Evolutionary conservation across 176 grass and related monocot species (phyloP), one percentile per base, ranked within the genome.

Genomic region (Poa pratensis): DNA sequence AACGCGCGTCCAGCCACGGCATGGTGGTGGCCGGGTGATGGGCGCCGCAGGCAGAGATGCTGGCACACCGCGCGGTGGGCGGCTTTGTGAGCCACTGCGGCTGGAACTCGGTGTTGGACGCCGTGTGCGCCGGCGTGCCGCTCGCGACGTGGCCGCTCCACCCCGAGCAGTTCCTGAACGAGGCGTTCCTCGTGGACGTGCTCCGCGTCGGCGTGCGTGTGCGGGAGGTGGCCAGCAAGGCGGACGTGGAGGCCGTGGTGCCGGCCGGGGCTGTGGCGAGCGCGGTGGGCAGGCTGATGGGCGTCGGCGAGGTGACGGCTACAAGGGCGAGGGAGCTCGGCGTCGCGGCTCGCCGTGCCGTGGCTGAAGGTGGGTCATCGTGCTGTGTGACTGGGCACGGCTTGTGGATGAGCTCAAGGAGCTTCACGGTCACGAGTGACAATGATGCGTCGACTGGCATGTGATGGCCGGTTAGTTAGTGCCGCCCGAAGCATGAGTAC

Each of bases 151-250:
- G 91, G 85, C 91, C 88, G 50, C 77, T 93, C 55, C 78, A 83
- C 14, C 81, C 84, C 22, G 88, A 90, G 70, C 88, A 93, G 75
- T 93, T 93, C 67, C 52, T 89, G 12, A 93, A 93, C 77, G 91
- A 93, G 85, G 49, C 26, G 66, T 64, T 88, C 76, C 85, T 90
- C 49, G 81, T 90, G 37, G 88, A 80, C 19, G 81, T 88, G 72
- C 27, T 81, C 89, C 30, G 82, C 30, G 62, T 88, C 8, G 89
- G 86, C 53, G 69, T 88, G 65, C 54, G 85, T 18, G 88, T 85
- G 65, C 22, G 88, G 7, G 85, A 71, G 75, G 57, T 45, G 59
- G 64, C 22, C 20, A 11, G 32, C 20, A 46, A 62, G 24, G 73
- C 27, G 23, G 77, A 84, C 23, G 9, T 19, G 54, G 84, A 78